These are phyloP conservation scores for Cryptococcus floricola DNA, from an alignment of 1,284 basidiomycete species.

Conservation along the genomic window DNA sequence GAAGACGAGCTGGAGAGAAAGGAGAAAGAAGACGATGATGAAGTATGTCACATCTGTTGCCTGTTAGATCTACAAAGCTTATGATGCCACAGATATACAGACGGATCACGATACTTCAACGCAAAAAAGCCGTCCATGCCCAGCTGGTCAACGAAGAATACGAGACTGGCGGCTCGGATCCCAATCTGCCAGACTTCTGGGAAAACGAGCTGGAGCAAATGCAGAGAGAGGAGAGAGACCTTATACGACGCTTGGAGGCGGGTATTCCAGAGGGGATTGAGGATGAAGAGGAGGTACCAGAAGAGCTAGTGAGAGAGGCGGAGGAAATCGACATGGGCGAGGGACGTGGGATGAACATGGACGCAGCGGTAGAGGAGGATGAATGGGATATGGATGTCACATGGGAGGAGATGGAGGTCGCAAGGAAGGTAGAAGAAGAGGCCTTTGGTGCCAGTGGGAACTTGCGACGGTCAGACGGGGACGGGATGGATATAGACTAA, in stretches of 20 bases:
- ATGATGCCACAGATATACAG: constrained; percentile 36
- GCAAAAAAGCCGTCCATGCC: constrained; percentile 29
- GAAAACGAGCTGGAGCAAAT: constrained; percentile 27
- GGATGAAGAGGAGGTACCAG: constrained; percentile 1
- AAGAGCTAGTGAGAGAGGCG: constrained; percentile 15
- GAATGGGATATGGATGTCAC: constrained; percentile 25
- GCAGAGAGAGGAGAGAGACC: constrained; percentile 18
- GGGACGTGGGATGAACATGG: constrained; percentile 13
- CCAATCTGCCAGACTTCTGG: constrained; percentile 38
- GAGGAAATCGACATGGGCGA: constrained; percentile 17
- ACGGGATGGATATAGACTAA: background rate
- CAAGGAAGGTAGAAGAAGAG: constrained; percentile 21
- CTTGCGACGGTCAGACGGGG: background rate
- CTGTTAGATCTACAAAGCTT: background rate
- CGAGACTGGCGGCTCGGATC: constrained; percentile 38
- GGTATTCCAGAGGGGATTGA: background rate
- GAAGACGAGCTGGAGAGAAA: constrained; percentile 36
- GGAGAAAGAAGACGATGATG: constrained; percentile 43
- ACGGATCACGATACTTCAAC: constrained; percentile 38
- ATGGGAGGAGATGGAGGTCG: constrained; percentile 8
- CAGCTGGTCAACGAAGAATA: constrained; percentile 28
- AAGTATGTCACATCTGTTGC: constrained; percentile 23
- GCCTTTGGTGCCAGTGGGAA: constrained; percentile 1
- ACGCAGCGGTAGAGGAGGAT: constrained; percentile 29
- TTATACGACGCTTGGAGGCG: constrained; percentile 4